phyloP scores from a whole-genome alignment of 2,329 filamentous ascomycete species.

The Aspergillus eucalypticola region DNA sequence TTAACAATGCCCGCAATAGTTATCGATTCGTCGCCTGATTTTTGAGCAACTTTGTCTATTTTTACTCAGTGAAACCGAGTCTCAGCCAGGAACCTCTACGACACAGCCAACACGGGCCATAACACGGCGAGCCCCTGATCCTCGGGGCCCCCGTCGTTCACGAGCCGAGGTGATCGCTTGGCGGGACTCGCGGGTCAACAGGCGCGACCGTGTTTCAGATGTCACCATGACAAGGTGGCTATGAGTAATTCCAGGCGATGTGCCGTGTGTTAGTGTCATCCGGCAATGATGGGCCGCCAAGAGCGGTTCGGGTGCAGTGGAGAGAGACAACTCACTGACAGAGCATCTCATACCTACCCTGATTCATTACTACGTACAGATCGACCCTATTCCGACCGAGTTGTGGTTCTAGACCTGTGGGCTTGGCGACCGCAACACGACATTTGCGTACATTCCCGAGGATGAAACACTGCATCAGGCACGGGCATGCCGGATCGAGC shows the following conservation, averaged over 20 bases:
- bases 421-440: neutral
- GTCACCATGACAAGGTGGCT: conserved; percentile 1
- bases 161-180: neutral
- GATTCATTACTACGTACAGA: neutral
- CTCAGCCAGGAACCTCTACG: neutral
- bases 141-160: neutral
- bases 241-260: neutral
- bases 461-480: neutral
- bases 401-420: no score
- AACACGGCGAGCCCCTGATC: neutral
- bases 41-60: no score
- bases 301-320: neutral
- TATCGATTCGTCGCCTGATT: neutral
- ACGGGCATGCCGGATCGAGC: no score
- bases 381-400: neutral
- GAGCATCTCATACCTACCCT: no score
- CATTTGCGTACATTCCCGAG: neutral
- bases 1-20: neutral
- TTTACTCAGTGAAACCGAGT: neutral
- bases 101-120: neutral
- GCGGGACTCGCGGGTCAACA: neutral
- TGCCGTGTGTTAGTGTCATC: neutral
- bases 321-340: neutral
- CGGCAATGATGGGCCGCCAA: neutral
- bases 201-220: conserved; percentile 1